Base-by-base conservation (phyloP, 129 eudicot genomes). In the Tagetes erecta region DNA sequence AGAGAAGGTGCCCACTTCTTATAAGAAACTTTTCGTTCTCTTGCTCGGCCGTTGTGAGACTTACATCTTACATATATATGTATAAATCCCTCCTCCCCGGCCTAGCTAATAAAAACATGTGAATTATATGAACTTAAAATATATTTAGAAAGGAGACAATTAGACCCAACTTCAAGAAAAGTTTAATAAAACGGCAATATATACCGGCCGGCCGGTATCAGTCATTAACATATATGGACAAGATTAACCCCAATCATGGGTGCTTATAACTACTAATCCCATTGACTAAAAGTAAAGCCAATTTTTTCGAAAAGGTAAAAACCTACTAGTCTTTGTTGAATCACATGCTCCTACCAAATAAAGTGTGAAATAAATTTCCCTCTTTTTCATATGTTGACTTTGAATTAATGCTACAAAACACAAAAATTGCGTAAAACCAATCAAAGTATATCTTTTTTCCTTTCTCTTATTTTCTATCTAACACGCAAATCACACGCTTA, bases 221-320 rank as follows among this genome's bases (percentile, higher is more conserved):
- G 55, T 67, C 13, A 64, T 14, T 47, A 46, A 47, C 12, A 62
- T 20, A 20, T 20, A 20, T 62, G 39, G 78, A 74, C 78, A 74
- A 62, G 68, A 45, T 76, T 55, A 67, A 56, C 80, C 80, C 53
- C 67, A 76, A 76, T 76, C 80, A 76, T 76, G 75, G 80, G 75
- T 76, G 27, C 27, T 20, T 47, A 67, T 76, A 67, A 56, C 68
- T 76, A 20, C 68, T 42, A 76, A 56, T 68, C 38, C 45, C 74
- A 76, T 42, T 67, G 68, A 76, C 67, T 35, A 58, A 46, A 33
- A 13, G 58, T 40, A 67, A 55, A 76, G 39, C 74, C 58, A 67
- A 76, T 41, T 52, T 53, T 33, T 40, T 53, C 42, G 67, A 76
- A 76, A 76, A 55, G 75, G 4, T 68, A 68, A 56, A 36, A 56